Evolutionary conservation across 2,329 filamentous ascomycete species (phyloP).

Genomic region (Onygenales sp.): DNA sequence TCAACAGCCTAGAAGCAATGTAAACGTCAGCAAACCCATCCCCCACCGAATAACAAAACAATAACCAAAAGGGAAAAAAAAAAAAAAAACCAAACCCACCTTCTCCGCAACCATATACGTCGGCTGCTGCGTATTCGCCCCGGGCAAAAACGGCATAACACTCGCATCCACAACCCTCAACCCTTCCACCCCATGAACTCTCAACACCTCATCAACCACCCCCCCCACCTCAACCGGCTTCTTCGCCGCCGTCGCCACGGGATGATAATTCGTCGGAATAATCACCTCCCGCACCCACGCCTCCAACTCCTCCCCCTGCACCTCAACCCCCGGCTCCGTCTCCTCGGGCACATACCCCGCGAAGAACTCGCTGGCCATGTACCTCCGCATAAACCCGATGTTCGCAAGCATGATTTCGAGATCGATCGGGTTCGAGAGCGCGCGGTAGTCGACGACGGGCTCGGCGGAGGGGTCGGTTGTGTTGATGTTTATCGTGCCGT

Average conservation of each 20-base stretch:
- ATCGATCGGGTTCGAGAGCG: conserved; percentile 30
- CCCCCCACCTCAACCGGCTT: conserved; percentile 19
- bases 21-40: background rate
- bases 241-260: conserved; percentile 20
- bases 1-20: background rate
- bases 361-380: conserved; percentile 6
- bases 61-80: background rate
- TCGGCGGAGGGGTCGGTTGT: conserved; percentile 23
- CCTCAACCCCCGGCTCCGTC: background rate
- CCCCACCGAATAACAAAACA: background rate
- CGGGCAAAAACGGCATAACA: conserved; percentile 21
- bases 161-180: conserved; percentile 26
- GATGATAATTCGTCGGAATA: conserved; percentile 28
- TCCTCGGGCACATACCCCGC: background rate
- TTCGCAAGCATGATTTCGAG: conserved; percentile 19
- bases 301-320: background rate
- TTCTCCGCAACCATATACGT: conserved; percentile 27
- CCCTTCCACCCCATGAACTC: conserved; percentile 9
- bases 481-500: conserved; percentile 32
- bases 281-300: conserved; percentile 18
- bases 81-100: conserved; percentile 5
- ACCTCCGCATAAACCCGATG: conserved; percentile 10
- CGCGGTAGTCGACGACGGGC: conserved; percentile 32
- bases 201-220: conserved; percentile 15
- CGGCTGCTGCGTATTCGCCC: conserved; percentile 22